These are phyloP conservation scores for Diaporthe sp. DNA, from an alignment of 2,329 filamentous ascomycete species.

Conservation along the genomic window DNA sequence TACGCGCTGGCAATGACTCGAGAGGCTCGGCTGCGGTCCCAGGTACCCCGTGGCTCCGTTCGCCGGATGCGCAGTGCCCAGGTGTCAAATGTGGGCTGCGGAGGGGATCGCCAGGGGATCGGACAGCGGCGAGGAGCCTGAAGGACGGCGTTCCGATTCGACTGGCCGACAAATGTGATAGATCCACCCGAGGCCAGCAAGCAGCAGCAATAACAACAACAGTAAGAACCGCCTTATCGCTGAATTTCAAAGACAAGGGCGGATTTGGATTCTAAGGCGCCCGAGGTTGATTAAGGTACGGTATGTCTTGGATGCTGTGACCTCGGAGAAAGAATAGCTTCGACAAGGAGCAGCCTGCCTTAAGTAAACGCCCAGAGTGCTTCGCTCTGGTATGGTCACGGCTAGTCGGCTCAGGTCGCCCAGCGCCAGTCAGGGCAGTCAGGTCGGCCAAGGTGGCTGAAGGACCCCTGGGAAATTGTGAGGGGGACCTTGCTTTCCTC, in stretches of 20 bases:
- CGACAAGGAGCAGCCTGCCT: constrained; percentile 21
- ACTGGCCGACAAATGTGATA: background rate
- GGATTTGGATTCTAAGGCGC: background rate
- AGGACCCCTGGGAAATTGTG: constrained; percentile 28
- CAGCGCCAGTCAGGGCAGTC: constrained; percentile 12
- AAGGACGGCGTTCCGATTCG: constrained; percentile 13
- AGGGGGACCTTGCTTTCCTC: constrained; percentile 18
- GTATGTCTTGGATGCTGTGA: constrained; percentile 5
- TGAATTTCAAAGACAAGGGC: background rate
- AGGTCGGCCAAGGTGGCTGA: constrained; percentile 28
- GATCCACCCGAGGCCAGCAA: constrained; percentile 11
- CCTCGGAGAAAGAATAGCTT: background rate
- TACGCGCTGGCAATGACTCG: constrained; percentile 18
- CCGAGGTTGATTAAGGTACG: background rate
- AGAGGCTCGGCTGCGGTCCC: constrained; percentile 14
- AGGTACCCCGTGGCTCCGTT: constrained; percentile 21
- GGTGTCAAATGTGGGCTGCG: constrained; percentile 29
- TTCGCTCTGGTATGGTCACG: background rate
- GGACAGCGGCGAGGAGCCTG: constrained; percentile 17
- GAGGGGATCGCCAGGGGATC: constrained; percentile 29
- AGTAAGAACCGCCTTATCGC: background rate
- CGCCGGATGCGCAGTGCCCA: constrained; percentile 2
- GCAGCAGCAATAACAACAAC: background rate
- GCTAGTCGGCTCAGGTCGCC: constrained; percentile 28
- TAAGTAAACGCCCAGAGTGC: constrained; percentile 21